Evolutionary conservation across 2,329 filamentous ascomycete genomes (phyloP).

Genomic region (Pestalotiopsis sp.): DNA sequence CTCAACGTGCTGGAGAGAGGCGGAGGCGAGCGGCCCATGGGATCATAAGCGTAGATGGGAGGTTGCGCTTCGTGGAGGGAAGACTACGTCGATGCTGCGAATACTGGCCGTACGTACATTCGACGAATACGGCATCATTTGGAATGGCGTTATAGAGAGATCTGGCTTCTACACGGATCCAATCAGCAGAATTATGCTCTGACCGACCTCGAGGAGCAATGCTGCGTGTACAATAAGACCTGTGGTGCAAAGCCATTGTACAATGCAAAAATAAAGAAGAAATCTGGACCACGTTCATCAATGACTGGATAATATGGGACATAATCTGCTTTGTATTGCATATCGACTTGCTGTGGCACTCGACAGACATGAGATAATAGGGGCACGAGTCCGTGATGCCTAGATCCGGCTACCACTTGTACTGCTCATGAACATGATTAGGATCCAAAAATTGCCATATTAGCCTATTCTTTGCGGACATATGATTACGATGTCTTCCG

Average conservation of each 20-base stretch:
- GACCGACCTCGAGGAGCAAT: neutral
- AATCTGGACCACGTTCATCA: neutral
- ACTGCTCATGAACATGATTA: too few relatives aligned
- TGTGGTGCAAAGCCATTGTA: neutral
- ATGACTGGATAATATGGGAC: neutral
- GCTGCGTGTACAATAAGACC: constrained; percentile 5
- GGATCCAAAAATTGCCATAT: too few relatives aligned
- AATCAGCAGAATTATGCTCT: neutral
- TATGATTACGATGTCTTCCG: too few relatives aligned
- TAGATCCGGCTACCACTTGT: too few relatives aligned
- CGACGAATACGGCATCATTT: neutral
- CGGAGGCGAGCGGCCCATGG: constrained; percentile 30
- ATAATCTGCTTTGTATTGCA: too few relatives aligned
- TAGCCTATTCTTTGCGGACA: too few relatives aligned
- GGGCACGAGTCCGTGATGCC: too few relatives aligned
- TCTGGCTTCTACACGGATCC: neutral
- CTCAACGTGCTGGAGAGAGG: constrained; percentile 58
- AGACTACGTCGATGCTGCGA: neutral
- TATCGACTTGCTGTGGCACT: too few relatives aligned
- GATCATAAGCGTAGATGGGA: neutral
- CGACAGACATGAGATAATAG: too few relatives aligned
- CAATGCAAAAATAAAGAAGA: neutral
- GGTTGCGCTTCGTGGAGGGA: neutral
- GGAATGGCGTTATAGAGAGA: constrained; percentile 3
- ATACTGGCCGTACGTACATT: neutral